Conservation (phyloP, 225 moss, liverwort and hornwort genomes). For the Antitrichia curtipendula region DNA sequence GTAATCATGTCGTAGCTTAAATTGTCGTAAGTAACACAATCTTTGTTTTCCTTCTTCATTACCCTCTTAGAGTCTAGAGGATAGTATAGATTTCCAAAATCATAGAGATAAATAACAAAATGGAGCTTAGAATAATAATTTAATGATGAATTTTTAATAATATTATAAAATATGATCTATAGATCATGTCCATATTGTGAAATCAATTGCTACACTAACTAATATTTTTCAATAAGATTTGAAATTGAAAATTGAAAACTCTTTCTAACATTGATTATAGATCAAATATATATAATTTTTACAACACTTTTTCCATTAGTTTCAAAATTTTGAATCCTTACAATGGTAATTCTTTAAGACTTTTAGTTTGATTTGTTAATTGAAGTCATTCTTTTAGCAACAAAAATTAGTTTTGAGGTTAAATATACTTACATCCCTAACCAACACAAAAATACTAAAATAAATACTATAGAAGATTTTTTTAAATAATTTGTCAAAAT, state of each 20-base stretch:
- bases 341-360: too few species aligned
- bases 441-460: neutral
- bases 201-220: neutral
- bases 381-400: neutral
- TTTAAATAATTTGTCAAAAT: neutral
- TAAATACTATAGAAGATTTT: neutral
- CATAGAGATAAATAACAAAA: neutral
- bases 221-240: neutral
- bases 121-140: neutral
- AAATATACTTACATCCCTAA: neutral
- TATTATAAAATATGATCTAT: neutral
- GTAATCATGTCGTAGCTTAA: neutral
- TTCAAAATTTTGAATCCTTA: neutral
- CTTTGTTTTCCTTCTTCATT: neutral
- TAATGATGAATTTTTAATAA: neutral
- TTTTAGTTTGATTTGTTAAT: neutral
- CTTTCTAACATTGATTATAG: neutral
- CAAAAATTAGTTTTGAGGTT: neutral
- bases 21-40: neutral
- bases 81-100: neutral
- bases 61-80: accelerated
- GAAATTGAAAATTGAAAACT: neutral
- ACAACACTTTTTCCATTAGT: neutral
- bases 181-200: neutral
- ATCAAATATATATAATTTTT: neutral